A percentile compares a stretch with the other conserved stretches of the same genome.
Conservation (phyloP, 768 basidiomycete species). For the Pholiota microspora region DNA sequence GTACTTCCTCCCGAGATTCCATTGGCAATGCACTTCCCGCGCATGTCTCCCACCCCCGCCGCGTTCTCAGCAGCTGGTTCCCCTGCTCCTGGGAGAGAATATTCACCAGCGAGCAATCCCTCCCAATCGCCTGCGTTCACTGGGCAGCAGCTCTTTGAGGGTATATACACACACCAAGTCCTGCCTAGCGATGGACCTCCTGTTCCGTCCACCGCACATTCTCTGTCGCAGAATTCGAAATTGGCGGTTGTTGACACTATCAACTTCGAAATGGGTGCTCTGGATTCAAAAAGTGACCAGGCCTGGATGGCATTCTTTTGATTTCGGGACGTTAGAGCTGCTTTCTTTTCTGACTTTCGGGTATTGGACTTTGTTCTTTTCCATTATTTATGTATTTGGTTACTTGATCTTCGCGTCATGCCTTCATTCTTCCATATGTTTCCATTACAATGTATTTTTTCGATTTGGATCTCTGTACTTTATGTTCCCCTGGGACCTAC, state of each 20-base stretch:
- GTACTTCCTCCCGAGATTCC: conserved; percentile 32
- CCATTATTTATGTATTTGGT: background rate
- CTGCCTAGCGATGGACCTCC: conserved; percentile 28
- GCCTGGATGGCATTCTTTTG: conserved; percentile 50
- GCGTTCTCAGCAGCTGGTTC: background rate
- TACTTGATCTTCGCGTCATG: background rate
- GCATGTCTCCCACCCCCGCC: conserved; percentile 9
- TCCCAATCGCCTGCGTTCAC: conserved; percentile 9
- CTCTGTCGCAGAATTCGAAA: conserved; percentile 33
- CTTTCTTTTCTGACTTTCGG: too few species aligned
- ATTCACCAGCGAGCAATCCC: conserved; percentile 10
- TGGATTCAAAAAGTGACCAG: conserved; percentile 40
- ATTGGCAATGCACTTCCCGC: conserved; percentile 8
- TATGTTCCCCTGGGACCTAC: background rate
- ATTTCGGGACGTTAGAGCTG: background rate
- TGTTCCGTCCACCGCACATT: conserved; percentile 21
- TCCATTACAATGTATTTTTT: background rate
- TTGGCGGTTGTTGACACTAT: conserved; percentile 42
- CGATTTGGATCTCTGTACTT: background rate
- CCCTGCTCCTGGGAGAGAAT: conserved; percentile 5
- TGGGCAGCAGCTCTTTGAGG: conserved; percentile 15
- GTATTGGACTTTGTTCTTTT: too few species aligned
- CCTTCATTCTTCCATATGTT: background rate
- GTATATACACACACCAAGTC: conserved; percentile 31
- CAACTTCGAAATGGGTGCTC: conserved; percentile 47